Percentiles rank a stretch among this genome's conserved stretches.
Evolutionary conservation across 345 rosid genomes (phyloP).

Genomic region (Rhizophora apiculata): DNA sequence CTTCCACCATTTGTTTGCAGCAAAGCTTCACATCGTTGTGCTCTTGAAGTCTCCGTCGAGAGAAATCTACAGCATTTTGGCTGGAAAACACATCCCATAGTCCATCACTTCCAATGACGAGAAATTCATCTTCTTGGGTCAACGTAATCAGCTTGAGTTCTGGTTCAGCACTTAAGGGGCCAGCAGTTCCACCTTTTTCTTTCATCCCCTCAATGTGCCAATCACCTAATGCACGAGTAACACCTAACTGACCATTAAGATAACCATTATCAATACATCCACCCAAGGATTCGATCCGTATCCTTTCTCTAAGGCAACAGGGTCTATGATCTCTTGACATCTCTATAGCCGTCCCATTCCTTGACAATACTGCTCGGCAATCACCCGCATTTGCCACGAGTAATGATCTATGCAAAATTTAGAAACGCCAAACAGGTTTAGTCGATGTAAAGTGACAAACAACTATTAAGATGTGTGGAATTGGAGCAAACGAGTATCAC

Average conservation of each 20-base stretch:
- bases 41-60: constrained; percentile 63
- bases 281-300: constrained; percentile 60
- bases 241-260: constrained; percentile 65
- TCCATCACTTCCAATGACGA: constrained; percentile 78
- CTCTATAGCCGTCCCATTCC: constrained; percentile 54
- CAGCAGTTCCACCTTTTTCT: constrained; percentile 34
- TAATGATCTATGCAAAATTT: constrained; percentile 47
- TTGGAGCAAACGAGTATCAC: background rate
- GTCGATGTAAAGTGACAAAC: no score
- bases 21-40: constrained; percentile 68
- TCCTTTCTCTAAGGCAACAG: constrained; percentile 49
- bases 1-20: constrained; percentile 67
- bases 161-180: constrained; percentile 82
- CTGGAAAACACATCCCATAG: constrained; percentile 80
- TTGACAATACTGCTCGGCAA: constrained; percentile 77
- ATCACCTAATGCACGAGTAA: constrained; percentile 80
- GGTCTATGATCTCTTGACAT: constrained; percentile 83
- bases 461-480: no score
- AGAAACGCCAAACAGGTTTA: background rate
- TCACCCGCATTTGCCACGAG: constrained; percentile 96
- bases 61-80: constrained; percentile 74
- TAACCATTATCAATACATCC: constrained; percentile 64
- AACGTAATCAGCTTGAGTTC: constrained; percentile 58
- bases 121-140: constrained; percentile 71
- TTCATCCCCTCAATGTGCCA: constrained; percentile 76